Base-by-base conservation (phyloP, 2,329 filamentous ascomycete genomes). In the Colletotrichum sp. region DNA sequence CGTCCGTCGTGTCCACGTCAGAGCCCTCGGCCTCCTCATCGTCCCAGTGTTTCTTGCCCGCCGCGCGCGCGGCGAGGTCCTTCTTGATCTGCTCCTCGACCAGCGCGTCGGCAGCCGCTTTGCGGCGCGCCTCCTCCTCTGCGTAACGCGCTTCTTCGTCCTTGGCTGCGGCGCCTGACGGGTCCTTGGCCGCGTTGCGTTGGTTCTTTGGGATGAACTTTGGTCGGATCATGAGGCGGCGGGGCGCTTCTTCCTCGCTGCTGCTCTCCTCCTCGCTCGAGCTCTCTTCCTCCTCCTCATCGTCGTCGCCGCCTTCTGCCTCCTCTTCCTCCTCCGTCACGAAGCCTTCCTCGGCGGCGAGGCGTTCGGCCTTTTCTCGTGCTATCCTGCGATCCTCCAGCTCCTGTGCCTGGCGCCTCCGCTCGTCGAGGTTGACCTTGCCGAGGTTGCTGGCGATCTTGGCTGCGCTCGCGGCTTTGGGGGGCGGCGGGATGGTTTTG, bases 21-120 rank as follows among this genome's bases (percentile, higher is more conserved):
- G 93, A 92, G 74, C 92, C 92, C 15, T 60, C 66, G 30, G 88
- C 88, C 18, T 90, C 89, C 8, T 92, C 90, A 79, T 95, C 93
- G 80, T 98, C 96, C 96, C 96, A 98, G 81, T 95, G 93, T 82
- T 95, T 95, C 84, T 95, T 96, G 15, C 93, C 93, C 0, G 92
- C 92, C 1, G 93, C 93, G 71, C 93, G 92, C 26, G 94, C 95
- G 6, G 93, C 93, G 0, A 94, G 91, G 80, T 96, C 94, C 79
- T 94, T 95, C 80, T 94, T 93, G 59, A 99, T 92, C 82, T 99
- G 96, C 79, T 96, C 95, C 82, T 98, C 95, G 16, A 99, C 92
- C 12, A 99, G 87, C 72, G 91, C 93, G 82, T 98, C 94, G 15
- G 94, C 92, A 74, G 93, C 92, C 52, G 94, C 93, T 82, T 93